Base-by-base conservation (phyloP, 805 yeast species). In the Groenewaldozyma tartarivorans region DNA sequence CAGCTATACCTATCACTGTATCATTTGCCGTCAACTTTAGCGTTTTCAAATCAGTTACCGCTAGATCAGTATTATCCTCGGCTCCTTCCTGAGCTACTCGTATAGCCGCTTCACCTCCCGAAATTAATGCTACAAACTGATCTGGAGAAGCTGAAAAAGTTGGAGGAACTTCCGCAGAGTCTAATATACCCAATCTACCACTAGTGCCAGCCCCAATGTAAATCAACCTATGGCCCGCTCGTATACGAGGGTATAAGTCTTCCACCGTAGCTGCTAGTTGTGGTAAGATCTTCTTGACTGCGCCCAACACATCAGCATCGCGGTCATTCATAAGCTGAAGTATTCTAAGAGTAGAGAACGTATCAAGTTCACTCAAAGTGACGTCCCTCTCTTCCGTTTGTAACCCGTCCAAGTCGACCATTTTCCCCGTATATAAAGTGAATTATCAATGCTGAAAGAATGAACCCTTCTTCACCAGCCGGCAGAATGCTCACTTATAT, bases 131-230 rank as follows among this genome's bases (percentile, higher is more conserved):
- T 2, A 55, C 51, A 37, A 50, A 51, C 42, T 48, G 51, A 6
- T 35, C 44, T 5, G 44, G 35, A 20, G 51, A 44, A n/a, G 48
- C 57, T 6, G 57, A 52, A 40, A 47, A 55, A 7, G 57, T 54
- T 2, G 55, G 57, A 7, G 55, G 55, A 9, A 54, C 43, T 45
- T 54, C 57, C 2, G 57, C 44, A 21, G 58, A 53, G 41, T 53
- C 57, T 35, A 55, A 35, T 5, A 52, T 36, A 2, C 57, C 59
- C 26, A 55, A 40, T 33, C 54, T 34, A 2, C 57, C 58, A 36
- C 53, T 46, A 11, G 57, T 48, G 5, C 59, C 59, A 13, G 58
- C 54, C 5, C 59, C 59, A 32, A 54, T 42, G 39, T 55, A 55
- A 30, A 55, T 39, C 21, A 55, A 38, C n/a, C 59, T 46, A n/a